Evolutionary conservation across 257 asterid genomes (phyloP), one percentile per base, ranked within the genome.

Genomic region (Solanum chmielewskii): DNA sequence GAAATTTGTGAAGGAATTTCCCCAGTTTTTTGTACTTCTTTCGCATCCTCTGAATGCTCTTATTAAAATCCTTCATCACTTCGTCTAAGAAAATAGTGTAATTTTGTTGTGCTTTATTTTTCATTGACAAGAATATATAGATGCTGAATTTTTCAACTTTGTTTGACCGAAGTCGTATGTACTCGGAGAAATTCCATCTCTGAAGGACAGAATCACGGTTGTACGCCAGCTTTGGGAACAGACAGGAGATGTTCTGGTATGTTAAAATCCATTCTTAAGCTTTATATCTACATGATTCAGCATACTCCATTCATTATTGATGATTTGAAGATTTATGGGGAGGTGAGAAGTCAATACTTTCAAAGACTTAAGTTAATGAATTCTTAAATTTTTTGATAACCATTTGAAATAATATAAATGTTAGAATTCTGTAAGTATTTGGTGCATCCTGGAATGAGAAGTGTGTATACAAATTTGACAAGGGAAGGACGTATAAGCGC

Each of bases 211-310:
- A 91, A 95, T 95, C 88, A 93, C 98, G 42, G 93, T 94, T 35
- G 97, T 94, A 85, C 99, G 98, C 88, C 98, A 94, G 88, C 98
- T 97, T 69, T 97, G 98, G 99, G 95, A 93, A 86, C 98, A 94
- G 85, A 94, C 98, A 27, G 94, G 85, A 80, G 98, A 95, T 87
- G 93, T 95, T 88, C 88, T 97, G 99, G 99, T 97, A 94, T 88
- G 20, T 80, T 80, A 31, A 27, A 47, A 18, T 80, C 68, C 44
- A 47, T n/a, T 42, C 49, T n/a, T 42, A 76, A 41, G 83, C 83
- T 39, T 76, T 76, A 41, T 41, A 76, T 42, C 7, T 23, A 76
- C 83, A 41, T 42, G 56, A 41, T 76, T 42, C 37, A 21, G 60
- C 59, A 41, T 42, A 76, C 35, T 41, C 23, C 35, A 13, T 42